Conservation (phyloP, 2,329 filamentous ascomycete species). For the Cladophialophora psammophila region DNA sequence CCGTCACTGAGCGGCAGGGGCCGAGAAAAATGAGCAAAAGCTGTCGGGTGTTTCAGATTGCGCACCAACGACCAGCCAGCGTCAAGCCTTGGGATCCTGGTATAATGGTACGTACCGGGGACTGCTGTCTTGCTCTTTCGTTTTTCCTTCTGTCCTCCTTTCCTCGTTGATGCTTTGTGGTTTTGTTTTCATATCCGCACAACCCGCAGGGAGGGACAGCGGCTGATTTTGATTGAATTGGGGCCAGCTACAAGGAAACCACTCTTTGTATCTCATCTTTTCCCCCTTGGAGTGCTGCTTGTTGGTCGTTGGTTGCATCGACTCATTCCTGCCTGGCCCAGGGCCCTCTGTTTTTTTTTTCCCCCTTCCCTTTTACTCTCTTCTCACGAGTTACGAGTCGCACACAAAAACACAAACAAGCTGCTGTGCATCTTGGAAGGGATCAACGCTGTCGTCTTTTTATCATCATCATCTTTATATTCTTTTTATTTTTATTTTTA, state of each 20-base stretch:
- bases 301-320: background rate
- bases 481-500: background rate
- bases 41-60: slow-evolving; percentile 12
- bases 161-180: background rate
- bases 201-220: slow-evolving; percentile 2
- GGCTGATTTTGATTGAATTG: background rate
- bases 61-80: slow-evolving; percentile 1
- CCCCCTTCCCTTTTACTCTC: background rate
- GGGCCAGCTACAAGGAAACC: background rate
- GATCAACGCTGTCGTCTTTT: slow-evolving; percentile 1
- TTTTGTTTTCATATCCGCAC: background rate
- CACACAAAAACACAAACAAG: background rate
- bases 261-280: no score
- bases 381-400: background rate
- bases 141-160: background rate
- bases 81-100: background rate
- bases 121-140: background rate
- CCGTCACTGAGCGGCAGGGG: background rate
- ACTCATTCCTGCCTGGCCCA: background rate
- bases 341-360: background rate
- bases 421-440: background rate
- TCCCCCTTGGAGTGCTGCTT: background rate
- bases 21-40: background rate
- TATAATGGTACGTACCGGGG: background rate
- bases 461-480: background rate